A percentile compares a stretch with the other conserved stretches of the same genome.
Conservation (phyloP, 306 rosid genomes). For the Phaseolus lunatus region DNA sequence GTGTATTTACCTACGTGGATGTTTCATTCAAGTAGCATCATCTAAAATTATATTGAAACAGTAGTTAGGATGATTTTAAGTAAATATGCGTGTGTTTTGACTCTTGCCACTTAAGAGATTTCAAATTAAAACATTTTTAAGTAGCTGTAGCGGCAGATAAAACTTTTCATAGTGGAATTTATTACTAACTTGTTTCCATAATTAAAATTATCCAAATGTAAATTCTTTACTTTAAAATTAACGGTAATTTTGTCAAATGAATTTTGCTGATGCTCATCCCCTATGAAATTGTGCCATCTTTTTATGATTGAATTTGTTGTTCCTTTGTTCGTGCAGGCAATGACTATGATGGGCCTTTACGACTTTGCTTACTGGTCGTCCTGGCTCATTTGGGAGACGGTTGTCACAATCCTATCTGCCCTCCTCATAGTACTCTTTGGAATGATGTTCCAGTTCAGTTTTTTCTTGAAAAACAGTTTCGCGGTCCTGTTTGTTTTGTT, state of each 20-base stretch:
- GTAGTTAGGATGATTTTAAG: neutral
- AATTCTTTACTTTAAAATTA: neutral
- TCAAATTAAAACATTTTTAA: neutral
- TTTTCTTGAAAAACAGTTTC: conserved; percentile 80
- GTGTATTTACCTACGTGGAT: too few species aligned
- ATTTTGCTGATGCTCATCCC: neutral
- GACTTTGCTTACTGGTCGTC: conserved; percentile 94
- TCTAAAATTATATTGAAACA: neutral
- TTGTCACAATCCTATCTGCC: conserved; percentile 68
- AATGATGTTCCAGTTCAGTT: conserved; percentile 84
- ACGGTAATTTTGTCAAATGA: neutral
- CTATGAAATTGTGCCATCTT: neutral
- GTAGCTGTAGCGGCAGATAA: neutral
- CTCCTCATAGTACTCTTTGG: conserved; percentile 82
- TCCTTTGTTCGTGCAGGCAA: conserved; percentile 63
- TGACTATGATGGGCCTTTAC: conserved; percentile 92
- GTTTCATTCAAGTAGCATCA: neutral
- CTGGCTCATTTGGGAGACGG: conserved; percentile 89
- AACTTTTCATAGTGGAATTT: neutral
- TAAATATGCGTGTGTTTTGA: neutral
- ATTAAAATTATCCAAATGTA: neutral
- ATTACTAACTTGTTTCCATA: neutral
- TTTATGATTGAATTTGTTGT: neutral
- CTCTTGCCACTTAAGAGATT: neutral
- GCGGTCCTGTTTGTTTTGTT: conserved; percentile 64